Conservation (phyloP, 2,329 filamentous ascomycete genomes). For the Alternaria longipes region DNA sequence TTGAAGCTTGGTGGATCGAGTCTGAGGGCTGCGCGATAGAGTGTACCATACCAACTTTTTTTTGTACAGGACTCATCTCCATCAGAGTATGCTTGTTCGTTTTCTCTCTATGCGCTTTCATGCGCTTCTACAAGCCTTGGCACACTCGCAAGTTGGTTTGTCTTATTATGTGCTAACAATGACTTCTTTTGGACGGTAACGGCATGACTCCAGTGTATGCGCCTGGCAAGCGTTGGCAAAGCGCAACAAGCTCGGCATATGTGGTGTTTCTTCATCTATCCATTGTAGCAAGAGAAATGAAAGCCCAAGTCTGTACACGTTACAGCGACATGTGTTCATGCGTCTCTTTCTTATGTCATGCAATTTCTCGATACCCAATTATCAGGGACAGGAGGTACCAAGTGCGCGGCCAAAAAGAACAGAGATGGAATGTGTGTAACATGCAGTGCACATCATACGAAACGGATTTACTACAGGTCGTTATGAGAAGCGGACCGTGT, state of each 20-base stretch:
- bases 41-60: conserved; percentile 50
- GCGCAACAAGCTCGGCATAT: background rate
- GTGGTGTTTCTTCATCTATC: too few species aligned
- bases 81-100: conserved; percentile 1
- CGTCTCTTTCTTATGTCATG: background rate
- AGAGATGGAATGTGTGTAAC: background rate
- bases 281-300: too few species aligned
- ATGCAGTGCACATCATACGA: background rate
- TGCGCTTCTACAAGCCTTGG: background rate
- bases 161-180: background rate
- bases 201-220: background rate
- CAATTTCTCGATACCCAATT: background rate
- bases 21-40: conserved; percentile 50
- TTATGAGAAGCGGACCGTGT: background rate
- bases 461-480: background rate
- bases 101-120: background rate
- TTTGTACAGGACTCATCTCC: conserved; percentile 22
- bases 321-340: background rate
- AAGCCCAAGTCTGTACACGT: too few species aligned
- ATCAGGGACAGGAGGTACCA: background rate
- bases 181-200: background rate
- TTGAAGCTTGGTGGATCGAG: conserved; percentile 21
- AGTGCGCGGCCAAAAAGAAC: too few species aligned
- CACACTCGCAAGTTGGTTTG: background rate
- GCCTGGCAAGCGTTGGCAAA: background rate